A percentile compares a stretch with the other conserved stretches of the same genome.
Conservation (phyloP, 2,329 filamentous ascomycete species). For the Aspergillus caelatus region DNA sequence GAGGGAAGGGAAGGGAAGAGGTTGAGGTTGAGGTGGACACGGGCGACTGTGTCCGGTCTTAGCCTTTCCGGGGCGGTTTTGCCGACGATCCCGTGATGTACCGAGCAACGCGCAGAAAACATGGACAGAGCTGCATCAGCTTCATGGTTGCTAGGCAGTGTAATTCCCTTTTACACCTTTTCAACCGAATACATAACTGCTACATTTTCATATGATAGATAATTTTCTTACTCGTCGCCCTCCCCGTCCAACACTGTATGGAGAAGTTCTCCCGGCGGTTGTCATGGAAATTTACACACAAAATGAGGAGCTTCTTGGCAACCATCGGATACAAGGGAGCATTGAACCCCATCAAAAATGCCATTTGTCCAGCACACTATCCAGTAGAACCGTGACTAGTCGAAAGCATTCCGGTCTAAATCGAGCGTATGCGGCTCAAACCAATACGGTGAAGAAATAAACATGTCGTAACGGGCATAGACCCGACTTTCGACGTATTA, state of each 20-base stretch:
- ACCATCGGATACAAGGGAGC: conserved; percentile 22
- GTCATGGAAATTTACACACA: conserved; percentile 26
- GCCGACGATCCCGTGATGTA: conserved; percentile 47
- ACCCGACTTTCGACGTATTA: neutral
- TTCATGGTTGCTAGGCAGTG: neutral
- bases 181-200: neutral
- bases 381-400: neutral
- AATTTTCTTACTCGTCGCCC: conserved; percentile 2
- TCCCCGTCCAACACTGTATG: neutral
- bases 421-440: neutral
- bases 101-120: conserved; percentile 30
- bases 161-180: conserved; percentile 5
- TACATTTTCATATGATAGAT: neutral
- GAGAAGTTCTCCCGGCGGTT: conserved; percentile 12
- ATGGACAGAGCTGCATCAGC: conserved; percentile 2
- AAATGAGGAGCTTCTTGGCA: conserved; percentile 29
- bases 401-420: neutral
- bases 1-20: conserved; percentile 34
- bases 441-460: neutral
- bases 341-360: conserved; percentile 8
- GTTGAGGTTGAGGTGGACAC: conserved; percentile 32
- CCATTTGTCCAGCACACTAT: neutral
- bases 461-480: neutral
- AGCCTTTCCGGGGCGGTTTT: conserved; percentile 47
- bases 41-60: conserved; percentile 37